Conservation (phyloP, 1,284 basidiomycete genomes). For the Pascua sp. region DNA sequence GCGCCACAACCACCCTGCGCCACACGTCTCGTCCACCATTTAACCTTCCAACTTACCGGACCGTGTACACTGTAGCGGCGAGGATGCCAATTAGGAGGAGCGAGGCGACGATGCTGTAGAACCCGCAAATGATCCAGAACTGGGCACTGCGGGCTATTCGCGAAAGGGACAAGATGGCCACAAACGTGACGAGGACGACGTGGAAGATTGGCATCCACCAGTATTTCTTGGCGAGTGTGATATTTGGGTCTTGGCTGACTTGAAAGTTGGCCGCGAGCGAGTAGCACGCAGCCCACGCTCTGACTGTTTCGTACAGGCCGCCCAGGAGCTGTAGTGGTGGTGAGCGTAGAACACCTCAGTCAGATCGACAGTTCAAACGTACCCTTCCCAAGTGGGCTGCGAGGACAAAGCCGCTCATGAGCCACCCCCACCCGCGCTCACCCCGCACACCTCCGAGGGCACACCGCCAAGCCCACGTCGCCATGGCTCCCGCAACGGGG, state of each 20-base stretch:
- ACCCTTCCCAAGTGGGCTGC: slow-evolving; percentile 44
- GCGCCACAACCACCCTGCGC: too few relatives aligned
- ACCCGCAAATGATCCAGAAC: slow-evolving; percentile 2
- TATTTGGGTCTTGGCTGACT: too few relatives aligned
- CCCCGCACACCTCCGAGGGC: slow-evolving; percentile 39
- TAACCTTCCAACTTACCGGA: background rate
- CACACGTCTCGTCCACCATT: too few relatives aligned
- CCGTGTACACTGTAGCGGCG: background rate
- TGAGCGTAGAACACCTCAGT: too few relatives aligned
- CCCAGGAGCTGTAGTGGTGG: background rate
- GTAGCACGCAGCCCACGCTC: background rate
- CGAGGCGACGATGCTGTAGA: background rate
- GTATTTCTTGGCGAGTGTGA: background rate
- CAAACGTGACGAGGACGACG: slow-evolving; percentile 1
- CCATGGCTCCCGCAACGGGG: slow-evolving; percentile 45
- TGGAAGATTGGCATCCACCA: slow-evolving; percentile 9
- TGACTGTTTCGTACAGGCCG: background rate
- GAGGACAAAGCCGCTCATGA: slow-evolving; percentile 41
- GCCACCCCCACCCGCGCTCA: slow-evolving; percentile 44
- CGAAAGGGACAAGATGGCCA: slow-evolving; percentile 2
- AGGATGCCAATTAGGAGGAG: background rate
- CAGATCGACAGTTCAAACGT: slow-evolving; percentile 11
- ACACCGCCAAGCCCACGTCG: slow-evolving; percentile 44
- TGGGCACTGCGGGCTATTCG: background rate
- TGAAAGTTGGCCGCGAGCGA: background rate